A percentile compares a stretch with the other conserved stretches of the same genome.
phyloP scores from a whole-genome alignment of 371 early-diverging fungal species.

The Conidiobolus incongruus region DNA sequence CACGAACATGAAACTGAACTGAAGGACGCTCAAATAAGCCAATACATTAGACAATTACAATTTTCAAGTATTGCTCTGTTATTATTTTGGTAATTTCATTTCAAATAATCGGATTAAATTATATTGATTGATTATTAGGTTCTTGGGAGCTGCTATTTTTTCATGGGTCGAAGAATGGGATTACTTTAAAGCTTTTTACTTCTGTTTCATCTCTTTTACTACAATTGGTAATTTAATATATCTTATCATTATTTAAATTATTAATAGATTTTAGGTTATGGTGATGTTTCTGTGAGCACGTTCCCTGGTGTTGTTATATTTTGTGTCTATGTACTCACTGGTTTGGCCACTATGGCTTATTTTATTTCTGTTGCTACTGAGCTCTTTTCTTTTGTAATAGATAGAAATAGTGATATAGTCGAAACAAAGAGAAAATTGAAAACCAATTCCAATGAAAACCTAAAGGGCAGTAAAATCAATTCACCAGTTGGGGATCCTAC shows the following conservation, averaged over 20 bases:
- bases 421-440: neutral
- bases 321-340: neutral
- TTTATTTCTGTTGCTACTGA: slow-evolving; percentile 4
- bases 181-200: slow-evolving; percentile 4
- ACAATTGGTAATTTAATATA: slow-evolving; percentile 2
- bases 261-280: neutral
- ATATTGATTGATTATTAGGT: neutral
- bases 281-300: neutral
- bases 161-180: slow-evolving; percentile 1
- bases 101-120: too few species aligned
- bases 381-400: neutral
- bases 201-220: slow-evolving; percentile 5
- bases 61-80: neutral
- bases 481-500: too few species aligned
- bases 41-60: neutral
- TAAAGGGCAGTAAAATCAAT: too few species aligned
- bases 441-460: neutral
- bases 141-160: slow-evolving; percentile 5
- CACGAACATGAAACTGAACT: too few species aligned
- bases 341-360: slow-evolving; percentile 2
- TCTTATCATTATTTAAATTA: too few species aligned
- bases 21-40: too few species aligned
- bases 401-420: neutral
- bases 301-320: neutral
- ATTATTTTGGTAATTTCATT: slow-evolving; percentile 2